Evolutionary conservation across 2,329 filamentous ascomycete genomes (phyloP), one percentile per base, ranked within the genome.

Genomic region (Fusarium irregulare): DNA sequence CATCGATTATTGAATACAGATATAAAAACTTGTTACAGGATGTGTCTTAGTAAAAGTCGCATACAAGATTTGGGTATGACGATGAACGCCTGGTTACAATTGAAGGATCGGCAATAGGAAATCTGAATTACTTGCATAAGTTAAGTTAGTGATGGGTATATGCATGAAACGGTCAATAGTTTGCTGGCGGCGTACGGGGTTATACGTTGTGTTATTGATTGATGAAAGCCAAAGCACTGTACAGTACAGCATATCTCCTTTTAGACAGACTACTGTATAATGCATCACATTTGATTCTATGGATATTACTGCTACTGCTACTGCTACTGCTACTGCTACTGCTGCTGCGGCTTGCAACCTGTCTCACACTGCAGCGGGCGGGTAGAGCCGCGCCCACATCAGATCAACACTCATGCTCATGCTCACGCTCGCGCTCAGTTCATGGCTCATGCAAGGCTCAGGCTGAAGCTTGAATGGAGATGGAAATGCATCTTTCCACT

Each of bases 311-410:
- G 32, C 32, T 32, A 16, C 30, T 34, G 32, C 32, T 37, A 11
- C 34, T 32, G 49, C 46, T n/a, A n/a, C n/a, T n/a, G 21, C 21
- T 21, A 4, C 21, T 21, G 32, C 32, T 37, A 11, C 34, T 32
- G 32, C 32, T 37, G 18, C 34, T 32, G 49, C 46, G 49, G 56
- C 53, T 63, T 56, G 46, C 42, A 56, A 66, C 67, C 25, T 70
- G 67, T 63, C 66, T 67, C 56, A 65, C 60, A 41, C 56, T 70
- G 66, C 44, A 61, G 61, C 45, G 53, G 56, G 66, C 62, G 66
- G 67, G 62, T 62, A 56, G 53, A 67, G 67, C 66, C 66, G 64
- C 63, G 55, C 63, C 62, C 63, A 66, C 63, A 37, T 50, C 41
- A 60, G 44, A 58, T 48, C 45, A 50, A 56, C 20, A 41, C 59